Conservation (phyloP, 108 stramenopile genomes). For the Cyclotella choctawhatcheeana region DNA sequence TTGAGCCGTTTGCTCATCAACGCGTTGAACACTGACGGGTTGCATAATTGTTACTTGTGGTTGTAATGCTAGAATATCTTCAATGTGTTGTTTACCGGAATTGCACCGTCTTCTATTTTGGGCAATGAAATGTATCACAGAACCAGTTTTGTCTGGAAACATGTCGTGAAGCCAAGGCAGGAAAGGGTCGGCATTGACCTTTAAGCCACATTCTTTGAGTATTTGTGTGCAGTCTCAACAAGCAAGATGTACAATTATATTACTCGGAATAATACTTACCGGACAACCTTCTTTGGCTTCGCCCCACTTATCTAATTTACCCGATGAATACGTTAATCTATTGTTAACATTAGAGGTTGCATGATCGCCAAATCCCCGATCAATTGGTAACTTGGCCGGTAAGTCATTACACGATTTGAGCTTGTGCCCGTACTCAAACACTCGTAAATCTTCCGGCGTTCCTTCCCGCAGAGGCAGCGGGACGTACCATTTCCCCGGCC, state of each 20-base stretch:
- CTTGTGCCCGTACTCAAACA: constrained; percentile 47
- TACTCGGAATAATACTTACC: too few species aligned
- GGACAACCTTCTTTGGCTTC: constrained; percentile 70
- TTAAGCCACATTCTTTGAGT: too few species aligned
- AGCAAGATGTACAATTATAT: too few species aligned
- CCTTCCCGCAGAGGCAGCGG: constrained; percentile 69
- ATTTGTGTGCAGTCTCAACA: too few species aligned
- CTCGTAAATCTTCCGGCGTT: constrained; percentile 55
- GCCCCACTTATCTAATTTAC: constrained; percentile 44
- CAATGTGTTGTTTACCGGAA: constrained; percentile 52
- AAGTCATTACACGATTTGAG: constrained; percentile 65
- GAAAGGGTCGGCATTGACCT: constrained; percentile 77
- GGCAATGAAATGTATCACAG: constrained; percentile 68
- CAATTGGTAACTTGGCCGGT: constrained; percentile 70
- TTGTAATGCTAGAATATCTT: constrained; percentile 58
- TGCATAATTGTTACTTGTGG: constrained; percentile 81
- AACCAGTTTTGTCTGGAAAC: constrained; percentile 59
- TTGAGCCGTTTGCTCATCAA: constrained; percentile 40
- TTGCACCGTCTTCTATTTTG: constrained; percentile 82
- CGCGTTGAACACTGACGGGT: constrained; percentile 60
- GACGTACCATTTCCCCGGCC: constrained; percentile 53
- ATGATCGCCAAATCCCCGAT: constrained; percentile 56
- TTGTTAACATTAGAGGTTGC: constrained; percentile 62
- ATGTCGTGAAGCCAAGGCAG: constrained; percentile 83
- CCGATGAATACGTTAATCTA: constrained; percentile 29